Evolutionary conservation across 495 filamentous ascomycete genomes (phyloP).

Genomic region (Evernia prunastri): DNA sequence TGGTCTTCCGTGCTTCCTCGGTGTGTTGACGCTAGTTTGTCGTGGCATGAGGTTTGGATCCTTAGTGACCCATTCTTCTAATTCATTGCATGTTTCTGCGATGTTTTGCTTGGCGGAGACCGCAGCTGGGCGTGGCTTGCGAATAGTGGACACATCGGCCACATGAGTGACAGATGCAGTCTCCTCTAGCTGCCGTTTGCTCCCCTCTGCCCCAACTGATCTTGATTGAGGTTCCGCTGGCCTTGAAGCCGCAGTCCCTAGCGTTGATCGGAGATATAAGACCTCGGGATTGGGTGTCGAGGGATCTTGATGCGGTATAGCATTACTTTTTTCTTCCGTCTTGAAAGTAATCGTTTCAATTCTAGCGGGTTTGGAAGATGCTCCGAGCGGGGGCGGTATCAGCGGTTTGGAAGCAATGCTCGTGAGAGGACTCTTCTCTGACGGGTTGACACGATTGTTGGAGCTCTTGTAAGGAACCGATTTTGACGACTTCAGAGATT

Average conservation of each 20-base stretch:
- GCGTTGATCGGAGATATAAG: not conserved
- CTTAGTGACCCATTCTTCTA: constrained; percentile 4
- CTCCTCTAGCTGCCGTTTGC: not conserved
- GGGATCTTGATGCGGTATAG: not conserved
- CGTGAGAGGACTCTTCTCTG: not conserved
- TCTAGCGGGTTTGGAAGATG: not conserved
- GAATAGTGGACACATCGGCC: not conserved
- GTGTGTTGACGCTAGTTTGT: constrained; percentile 9
- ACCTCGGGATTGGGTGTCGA: not conserved
- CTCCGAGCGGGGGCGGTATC: not conserved
- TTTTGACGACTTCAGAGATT: not conserved
- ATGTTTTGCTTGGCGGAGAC: constrained; percentile 6
- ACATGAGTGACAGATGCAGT: not conserved
- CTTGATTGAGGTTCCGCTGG: not conserved
- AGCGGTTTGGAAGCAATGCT: not conserved
- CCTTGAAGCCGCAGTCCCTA: not conserved
- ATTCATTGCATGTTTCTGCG: not conserved
- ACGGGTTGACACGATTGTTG: not conserved
- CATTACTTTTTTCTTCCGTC: not conserved
- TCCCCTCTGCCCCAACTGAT: not conserved
- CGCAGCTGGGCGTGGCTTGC: constrained; percentile 1
- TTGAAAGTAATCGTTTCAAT: not conserved
- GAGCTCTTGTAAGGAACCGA: not conserved
- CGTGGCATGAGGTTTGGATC: not conserved
- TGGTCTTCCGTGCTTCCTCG: constrained; percentile 11